Evolutionary conservation across 2,329 filamentous ascomycete genomes (phyloP).

Genomic region (Penicillium thymicola): DNA sequence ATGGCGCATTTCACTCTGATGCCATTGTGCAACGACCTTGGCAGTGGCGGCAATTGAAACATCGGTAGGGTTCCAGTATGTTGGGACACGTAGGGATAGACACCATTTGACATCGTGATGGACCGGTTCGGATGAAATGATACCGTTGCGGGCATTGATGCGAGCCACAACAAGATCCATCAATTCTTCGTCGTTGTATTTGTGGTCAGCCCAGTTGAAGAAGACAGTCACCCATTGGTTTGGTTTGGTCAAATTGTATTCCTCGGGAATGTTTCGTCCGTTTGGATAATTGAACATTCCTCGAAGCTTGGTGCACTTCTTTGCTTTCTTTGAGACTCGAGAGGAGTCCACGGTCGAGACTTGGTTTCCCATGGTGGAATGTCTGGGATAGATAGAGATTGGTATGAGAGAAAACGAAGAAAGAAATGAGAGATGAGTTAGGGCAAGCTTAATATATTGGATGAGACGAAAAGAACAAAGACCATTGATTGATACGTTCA

Average conservation of each 20-base stretch:
- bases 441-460: not conserved
- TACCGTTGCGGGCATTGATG: not conserved
- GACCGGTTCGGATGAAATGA: not conserved
- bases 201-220: constrained; percentile 1
- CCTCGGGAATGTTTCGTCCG: not conserved
- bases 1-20: not conserved
- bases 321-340: not conserved
- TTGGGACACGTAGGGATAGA: not conserved
- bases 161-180: not conserved
- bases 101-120: constrained; percentile 4
- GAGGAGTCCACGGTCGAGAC: not conserved
- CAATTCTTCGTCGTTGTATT: not conserved
- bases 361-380: not conserved
- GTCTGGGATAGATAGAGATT: not conserved
- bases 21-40: not conserved
- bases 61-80: not conserved
- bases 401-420: not conserved
- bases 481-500: not conserved
- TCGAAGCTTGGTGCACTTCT: not conserved
- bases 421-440: not conserved
- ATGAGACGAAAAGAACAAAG: not conserved
- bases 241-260: too few species aligned
- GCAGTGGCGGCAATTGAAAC: not conserved
- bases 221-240: constrained; percentile 4
- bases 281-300: not conserved